phyloP scores from a whole-genome alignment of 1,139 yeast genomes.

The Scheffersomyces segobiensis region DNA sequence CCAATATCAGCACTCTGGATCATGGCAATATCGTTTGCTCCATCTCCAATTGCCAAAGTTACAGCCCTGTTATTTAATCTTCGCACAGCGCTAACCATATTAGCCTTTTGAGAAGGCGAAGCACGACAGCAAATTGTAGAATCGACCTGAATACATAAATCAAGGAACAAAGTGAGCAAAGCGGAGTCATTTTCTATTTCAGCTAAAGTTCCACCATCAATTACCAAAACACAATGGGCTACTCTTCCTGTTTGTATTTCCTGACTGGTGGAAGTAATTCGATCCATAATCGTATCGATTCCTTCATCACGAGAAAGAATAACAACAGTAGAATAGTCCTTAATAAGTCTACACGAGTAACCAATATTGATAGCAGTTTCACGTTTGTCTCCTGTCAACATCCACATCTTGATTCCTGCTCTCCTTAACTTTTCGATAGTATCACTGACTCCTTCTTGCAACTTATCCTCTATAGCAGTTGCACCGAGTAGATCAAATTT shows the following conservation, averaged over 20 bases:
- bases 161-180: conserved; percentile 72
- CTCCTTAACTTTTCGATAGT: conserved; percentile 87
- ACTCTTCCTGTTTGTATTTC: conserved; percentile 67
- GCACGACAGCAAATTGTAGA: conserved; percentile 96
- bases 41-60: conserved; percentile 97
- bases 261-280: conserved; percentile 58
- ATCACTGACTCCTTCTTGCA: conserved; percentile 95
- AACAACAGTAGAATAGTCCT: conserved; percentile 90
- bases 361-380: conserved; percentile 98
- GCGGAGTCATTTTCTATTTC: conserved; percentile 72
- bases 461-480: conserved; percentile 95
- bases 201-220: conserved; percentile 84
- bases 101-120: conserved; percentile 93
- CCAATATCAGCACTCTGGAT: conserved; percentile 98
- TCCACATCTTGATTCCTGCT: conserved; percentile 96
- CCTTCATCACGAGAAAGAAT: conserved; percentile 64
- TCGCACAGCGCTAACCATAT: conserved; percentile 80
- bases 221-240: conserved; percentile 92
- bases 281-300: conserved; percentile 48
- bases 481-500: conserved; percentile 78
- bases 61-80: conserved; percentile 64
- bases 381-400: conserved; percentile 96
- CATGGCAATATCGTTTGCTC: conserved; percentile 99
- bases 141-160: conserved; percentile 82
- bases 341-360: conserved; percentile 86